These are phyloP conservation scores for Canna indica DNA, from an alignment of 176 grass and related monocot genomes.

Conservation along the genomic window DNA sequence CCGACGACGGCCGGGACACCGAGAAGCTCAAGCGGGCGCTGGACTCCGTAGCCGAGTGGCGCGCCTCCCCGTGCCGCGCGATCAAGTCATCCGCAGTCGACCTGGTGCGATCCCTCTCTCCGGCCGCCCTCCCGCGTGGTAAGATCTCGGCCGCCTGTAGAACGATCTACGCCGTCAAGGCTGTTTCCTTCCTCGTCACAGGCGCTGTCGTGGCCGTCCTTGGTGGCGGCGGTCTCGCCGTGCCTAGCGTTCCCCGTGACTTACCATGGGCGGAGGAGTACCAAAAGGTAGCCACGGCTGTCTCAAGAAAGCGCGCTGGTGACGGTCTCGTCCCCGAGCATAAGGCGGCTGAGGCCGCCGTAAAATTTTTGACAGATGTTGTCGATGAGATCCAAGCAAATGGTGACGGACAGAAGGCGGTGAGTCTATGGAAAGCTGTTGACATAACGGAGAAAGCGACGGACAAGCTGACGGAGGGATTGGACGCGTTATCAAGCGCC, in stretches of 20 bases:
- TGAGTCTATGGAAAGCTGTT: background rate
- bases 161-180: constrained; percentile 43
- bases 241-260: constrained; percentile 16
- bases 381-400: constrained; percentile 1
- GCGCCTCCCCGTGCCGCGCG: background rate
- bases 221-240: background rate
- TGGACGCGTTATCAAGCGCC: background rate
- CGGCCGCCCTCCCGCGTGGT: constrained; percentile 16
- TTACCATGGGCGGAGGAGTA: constrained; percentile 50
- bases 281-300: constrained; percentile 37
- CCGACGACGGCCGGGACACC: background rate
- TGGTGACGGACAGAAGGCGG: background rate
- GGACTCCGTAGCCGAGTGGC: constrained; percentile 16
- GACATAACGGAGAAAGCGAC: background rate
- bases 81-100: background rate
- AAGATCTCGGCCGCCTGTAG: constrained; percentile 25
- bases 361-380: constrained; percentile 17
- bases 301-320: constrained; percentile 7
- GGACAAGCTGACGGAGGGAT: background rate
- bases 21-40: constrained; percentile 20
- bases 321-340: constrained; percentile 18
- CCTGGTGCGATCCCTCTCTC: constrained; percentile 15
- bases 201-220: constrained; percentile 33
- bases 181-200: constrained; percentile 39
- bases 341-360: constrained; percentile 35